Evolutionary conservation across 2,329 filamentous ascomycete species (phyloP).

Genomic region (Neonectria punicea): DNA sequence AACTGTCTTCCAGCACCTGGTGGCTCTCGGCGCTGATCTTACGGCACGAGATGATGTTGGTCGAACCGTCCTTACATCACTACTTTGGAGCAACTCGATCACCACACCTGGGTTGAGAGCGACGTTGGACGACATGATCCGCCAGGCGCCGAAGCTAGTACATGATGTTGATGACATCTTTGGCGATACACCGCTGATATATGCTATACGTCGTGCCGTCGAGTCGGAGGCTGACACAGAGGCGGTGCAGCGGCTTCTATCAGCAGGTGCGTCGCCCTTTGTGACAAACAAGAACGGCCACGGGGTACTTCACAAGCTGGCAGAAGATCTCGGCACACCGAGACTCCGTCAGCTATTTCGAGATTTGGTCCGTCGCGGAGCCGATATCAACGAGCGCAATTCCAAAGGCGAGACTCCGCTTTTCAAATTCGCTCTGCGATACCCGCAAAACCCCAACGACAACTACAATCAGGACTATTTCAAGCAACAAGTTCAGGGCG

Average conservation of each 20-base stretch:
- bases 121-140: background rate
- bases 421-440: conserved; percentile 12
- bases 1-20: background rate
- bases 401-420: conserved; percentile 28
- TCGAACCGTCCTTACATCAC: background rate
- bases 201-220: background rate
- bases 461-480: background rate
- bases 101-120: background rate
- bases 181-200: background rate
- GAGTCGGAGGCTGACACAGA: no score
- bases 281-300: background rate
- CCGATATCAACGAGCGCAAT: conserved; percentile 26
- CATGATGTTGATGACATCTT: background rate
- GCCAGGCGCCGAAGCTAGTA: background rate
- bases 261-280: background rate
- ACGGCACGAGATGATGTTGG: background rate
- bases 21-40: background rate
- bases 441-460: background rate
- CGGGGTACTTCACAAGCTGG: background rate
- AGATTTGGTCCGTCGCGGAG: conserved; percentile 13
- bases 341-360: conserved; percentile 13
- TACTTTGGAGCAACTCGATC: background rate
- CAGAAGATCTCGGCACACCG: background rate
- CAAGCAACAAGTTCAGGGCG: conserved; percentile 1
- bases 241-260: background rate